Percentiles rank a stretch among this genome's conserved stretches.
phyloP scores from a whole-genome alignment of 495 filamentous ascomycete species.

The Tetracladium setigerum region DNA sequence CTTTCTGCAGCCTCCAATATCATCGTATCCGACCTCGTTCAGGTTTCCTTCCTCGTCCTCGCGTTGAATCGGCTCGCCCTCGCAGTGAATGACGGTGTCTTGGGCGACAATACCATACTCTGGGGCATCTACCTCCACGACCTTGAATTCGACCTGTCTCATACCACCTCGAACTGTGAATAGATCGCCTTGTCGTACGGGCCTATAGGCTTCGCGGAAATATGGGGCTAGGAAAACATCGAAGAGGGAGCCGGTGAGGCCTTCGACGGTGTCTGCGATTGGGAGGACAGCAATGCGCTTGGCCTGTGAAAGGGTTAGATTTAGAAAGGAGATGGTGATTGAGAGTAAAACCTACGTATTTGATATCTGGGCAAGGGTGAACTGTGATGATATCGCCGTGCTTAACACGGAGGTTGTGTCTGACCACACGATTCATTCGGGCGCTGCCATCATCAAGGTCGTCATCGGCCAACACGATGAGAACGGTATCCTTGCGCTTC shows the following conservation, averaged over 20 bases:
- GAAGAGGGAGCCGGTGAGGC: slow-evolving; percentile 93
- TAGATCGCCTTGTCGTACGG: slow-evolving; percentile 90
- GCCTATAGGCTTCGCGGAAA: slow-evolving; percentile 97
- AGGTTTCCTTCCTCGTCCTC: slow-evolving; percentile 98
- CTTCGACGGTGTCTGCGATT: slow-evolving; percentile 96
- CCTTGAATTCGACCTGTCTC: slow-evolving; percentile 99
- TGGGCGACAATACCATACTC: slow-evolving; percentile 98
- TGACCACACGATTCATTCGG: slow-evolving; percentile 94
- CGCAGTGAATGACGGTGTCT: slow-evolving; percentile 97
- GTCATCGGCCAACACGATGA: slow-evolving; percentile 96
- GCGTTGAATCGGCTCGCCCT: slow-evolving; percentile 96
- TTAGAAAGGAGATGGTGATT: slow-evolving; percentile 5
- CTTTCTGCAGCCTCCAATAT: slow-evolving; percentile 98
- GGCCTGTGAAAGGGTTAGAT: slow-evolving; percentile 50
- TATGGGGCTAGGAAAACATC: slow-evolving; percentile 99
- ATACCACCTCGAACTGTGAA: slow-evolving; percentile 97
- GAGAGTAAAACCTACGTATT: slow-evolving; percentile 70
- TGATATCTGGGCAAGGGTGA: slow-evolving; percentile 99
- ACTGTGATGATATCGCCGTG: slow-evolving; percentile 96
- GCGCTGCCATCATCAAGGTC: slow-evolving; percentile 95
- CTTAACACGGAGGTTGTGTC: slow-evolving; percentile 97
- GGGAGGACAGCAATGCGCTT: slow-evolving; percentile 98
- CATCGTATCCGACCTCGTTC: slow-evolving; percentile 98
- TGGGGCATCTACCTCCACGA: slow-evolving; percentile 95
- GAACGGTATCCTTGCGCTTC: slow-evolving; percentile 98